These are phyloP conservation scores for Cryptosporidium bovis DNA, from an alignment of 169 alveolate genomes.

Conservation along the genomic window DNA sequence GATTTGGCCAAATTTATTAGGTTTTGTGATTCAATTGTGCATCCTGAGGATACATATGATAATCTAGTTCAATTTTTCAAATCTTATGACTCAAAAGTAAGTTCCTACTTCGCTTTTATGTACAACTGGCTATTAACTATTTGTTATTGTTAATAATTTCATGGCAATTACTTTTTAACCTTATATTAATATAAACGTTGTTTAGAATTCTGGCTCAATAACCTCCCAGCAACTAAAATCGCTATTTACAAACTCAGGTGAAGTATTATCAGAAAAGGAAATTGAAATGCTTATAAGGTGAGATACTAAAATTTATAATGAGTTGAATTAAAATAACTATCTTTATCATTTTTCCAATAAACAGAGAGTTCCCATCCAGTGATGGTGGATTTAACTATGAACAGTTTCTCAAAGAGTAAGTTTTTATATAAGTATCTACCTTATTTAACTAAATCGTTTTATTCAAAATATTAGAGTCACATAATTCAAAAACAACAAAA, in stretches of 20 bases:
- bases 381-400: slow-evolving; percentile 69
- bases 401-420: slow-evolving; percentile 15
- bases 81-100: slow-evolving; percentile 61
- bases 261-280: slow-evolving; percentile 39
- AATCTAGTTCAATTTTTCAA: slow-evolving; percentile 56
- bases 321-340: neutral
- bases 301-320: slow-evolving; percentile 1
- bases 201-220: slow-evolving; percentile 48
- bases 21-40: slow-evolving; percentile 55
- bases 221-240: slow-evolving; percentile 50
- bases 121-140: neutral
- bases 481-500: neutral
- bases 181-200: neutral
- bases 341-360: neutral
- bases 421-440: neutral
- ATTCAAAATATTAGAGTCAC: neutral
- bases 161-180: neutral
- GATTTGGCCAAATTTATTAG: slow-evolving; percentile 24
- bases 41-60: slow-evolving; percentile 69
- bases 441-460: neutral
- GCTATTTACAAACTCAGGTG: slow-evolving; percentile 57
- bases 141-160: neutral
- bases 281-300: slow-evolving; percentile 53
- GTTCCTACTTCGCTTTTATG: neutral
- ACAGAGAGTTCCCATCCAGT: slow-evolving; percentile 53